A percentile compares a stretch with the other conserved stretches of the same genome.
Conservation (phyloP, 208 protist genomes). For the Strigomonas culicis region DNA sequence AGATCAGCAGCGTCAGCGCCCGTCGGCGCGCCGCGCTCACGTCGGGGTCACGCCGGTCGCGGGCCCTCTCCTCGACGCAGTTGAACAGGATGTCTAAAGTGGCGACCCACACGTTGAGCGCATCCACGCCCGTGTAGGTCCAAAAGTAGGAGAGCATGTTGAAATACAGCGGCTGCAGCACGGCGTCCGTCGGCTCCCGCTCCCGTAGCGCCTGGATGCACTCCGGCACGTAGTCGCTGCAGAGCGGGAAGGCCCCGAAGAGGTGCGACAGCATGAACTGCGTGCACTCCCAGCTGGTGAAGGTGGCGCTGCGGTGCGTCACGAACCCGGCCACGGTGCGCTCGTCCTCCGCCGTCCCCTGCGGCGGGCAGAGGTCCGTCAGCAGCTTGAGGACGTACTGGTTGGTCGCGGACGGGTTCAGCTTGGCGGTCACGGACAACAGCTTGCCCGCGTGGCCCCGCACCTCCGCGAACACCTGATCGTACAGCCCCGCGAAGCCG, state of each 20-base stretch:
- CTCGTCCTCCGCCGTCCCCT: slow-evolving; percentile 47
- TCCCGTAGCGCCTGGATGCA: slow-evolving; percentile 41
- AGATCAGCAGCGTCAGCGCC: slow-evolving; percentile 54
- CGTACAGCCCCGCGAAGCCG: slow-evolving; percentile 45
- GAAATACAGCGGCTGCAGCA: slow-evolving; percentile 72
- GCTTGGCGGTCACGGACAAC: slow-evolving; percentile 31
- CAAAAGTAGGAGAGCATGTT: slow-evolving; percentile 84
- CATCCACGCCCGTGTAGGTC: slow-evolving; percentile 36
- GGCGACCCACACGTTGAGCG: slow-evolving; percentile 59
- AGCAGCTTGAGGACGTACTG: slow-evolving; percentile 46
- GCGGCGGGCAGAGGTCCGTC: slow-evolving; percentile 30
- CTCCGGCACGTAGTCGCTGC: slow-evolving; percentile 32
- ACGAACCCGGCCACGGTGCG: slow-evolving; percentile 61
- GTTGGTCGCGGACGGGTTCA: slow-evolving; percentile 45
- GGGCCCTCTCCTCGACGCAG: slow-evolving; percentile 24
- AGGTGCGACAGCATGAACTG: slow-evolving; percentile 73
- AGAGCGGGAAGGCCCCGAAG: slow-evolving; percentile 48
- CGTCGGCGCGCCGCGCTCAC: slow-evolving; percentile 38
- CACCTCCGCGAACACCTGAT: slow-evolving; percentile 57
- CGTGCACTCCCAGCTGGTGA: slow-evolving; percentile 56
- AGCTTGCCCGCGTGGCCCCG: slow-evolving; percentile 37
- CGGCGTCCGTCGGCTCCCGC: slow-evolving; percentile 52
- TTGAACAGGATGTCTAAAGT: slow-evolving; percentile 53
- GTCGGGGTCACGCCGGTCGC: slow-evolving; percentile 23
- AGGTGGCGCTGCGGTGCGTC: slow-evolving; percentile 71